Evolutionary conservation across 331 rosid genomes (phyloP).

Genomic region (Malus hybrid): DNA sequence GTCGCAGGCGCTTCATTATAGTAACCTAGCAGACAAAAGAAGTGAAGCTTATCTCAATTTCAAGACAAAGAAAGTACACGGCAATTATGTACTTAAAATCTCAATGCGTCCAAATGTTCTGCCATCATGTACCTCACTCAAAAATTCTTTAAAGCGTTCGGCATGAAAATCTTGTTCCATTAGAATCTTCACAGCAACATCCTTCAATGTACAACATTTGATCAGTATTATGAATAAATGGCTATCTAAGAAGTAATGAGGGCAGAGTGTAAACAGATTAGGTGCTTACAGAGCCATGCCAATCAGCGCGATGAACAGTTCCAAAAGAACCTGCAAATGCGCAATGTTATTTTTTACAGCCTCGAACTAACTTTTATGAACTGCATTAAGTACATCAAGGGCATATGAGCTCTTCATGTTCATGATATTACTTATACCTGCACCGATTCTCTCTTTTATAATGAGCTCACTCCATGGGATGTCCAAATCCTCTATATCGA

Average conservation of each 20-base stretch:
- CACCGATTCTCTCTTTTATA: constrained; percentile 85
- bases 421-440: constrained; percentile 46
- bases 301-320: constrained; percentile 95
- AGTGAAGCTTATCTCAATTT: constrained; percentile 21
- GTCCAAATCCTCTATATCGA: constrained; percentile 65
- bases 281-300: constrained; percentile 93
- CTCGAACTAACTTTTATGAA: constrained; percentile 3
- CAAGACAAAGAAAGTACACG: constrained; percentile 9
- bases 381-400: constrained; percentile 17
- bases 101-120: constrained; percentile 9
- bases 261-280: background rate
- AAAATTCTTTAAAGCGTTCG: constrained; percentile 79
- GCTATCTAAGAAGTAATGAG: constrained; percentile 1
- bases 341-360: constrained; percentile 18
- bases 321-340: constrained; percentile 94
- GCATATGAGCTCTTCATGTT: background rate
- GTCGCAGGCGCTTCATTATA: constrained; percentile 87
- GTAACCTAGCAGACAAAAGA: constrained; percentile 62
- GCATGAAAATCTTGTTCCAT: constrained; percentile 95
- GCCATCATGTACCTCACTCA: constrained; percentile 71
- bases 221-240: constrained; percentile 1
- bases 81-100: background rate
- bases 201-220: constrained; percentile 41
- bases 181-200: constrained; percentile 97
- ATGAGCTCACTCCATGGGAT: constrained; percentile 82